Evolutionary conservation across 2,329 filamentous ascomycete genomes (phyloP).

Genomic region (Fusarium keratoplasticum): DNA sequence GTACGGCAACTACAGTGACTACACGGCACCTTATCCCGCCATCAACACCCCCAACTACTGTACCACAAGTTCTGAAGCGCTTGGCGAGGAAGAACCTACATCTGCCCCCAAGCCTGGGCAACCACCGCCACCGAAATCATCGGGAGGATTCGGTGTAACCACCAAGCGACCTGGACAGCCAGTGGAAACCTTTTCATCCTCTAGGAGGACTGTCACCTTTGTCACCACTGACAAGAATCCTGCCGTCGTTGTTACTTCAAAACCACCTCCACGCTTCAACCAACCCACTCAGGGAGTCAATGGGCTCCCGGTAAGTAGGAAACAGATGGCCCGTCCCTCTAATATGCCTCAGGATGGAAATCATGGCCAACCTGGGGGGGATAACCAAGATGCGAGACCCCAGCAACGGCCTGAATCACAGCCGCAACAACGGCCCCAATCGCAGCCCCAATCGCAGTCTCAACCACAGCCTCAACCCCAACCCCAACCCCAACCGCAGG

Average conservation of each 20-base stretch:
- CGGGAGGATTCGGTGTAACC: conserved; percentile 1
- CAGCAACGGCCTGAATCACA: conserved; percentile 1
- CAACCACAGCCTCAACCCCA: neutral
- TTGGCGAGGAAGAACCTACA: neutral
- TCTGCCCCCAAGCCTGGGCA: neutral
- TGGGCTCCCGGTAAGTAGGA: conserved; percentile 16
- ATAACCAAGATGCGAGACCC: neutral
- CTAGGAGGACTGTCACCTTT: conserved; percentile 54
- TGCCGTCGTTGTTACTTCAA: conserved; percentile 57
- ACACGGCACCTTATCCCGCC: conserved; percentile 59
- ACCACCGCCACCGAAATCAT: neutral
- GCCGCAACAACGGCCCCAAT: neutral
- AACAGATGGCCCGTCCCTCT: conserved; percentile 35
- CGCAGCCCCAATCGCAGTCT: neutral
- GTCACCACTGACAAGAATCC: conserved; percentile 68
- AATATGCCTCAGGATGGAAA: neutral
- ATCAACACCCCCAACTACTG: conserved; percentile 53
- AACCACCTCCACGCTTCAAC: conserved; percentile 55
- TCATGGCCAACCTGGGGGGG: neutral
- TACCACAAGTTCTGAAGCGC: neutral
- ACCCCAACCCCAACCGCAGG: conserved; percentile 1
- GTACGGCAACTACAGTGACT: conserved; percentile 57
- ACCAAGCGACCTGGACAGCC: conserved; percentile 25
- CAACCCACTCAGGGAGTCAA: conserved; percentile 20
- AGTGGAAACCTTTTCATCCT: conserved; percentile 20